Base-by-base conservation (phyloP, 83 land plant genomes). In the Picea abies region DNA sequence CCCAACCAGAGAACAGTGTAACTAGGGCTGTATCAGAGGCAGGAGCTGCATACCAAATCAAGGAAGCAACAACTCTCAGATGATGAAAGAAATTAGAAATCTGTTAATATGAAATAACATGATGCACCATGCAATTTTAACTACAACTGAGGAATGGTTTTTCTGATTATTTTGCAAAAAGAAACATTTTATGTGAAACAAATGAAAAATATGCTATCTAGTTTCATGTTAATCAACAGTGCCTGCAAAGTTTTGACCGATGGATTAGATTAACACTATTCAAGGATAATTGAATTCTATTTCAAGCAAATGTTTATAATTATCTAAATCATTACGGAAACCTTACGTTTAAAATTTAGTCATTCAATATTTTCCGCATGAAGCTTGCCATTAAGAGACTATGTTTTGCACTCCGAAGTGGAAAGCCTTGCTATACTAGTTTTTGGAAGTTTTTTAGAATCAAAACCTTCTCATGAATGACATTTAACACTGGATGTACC, bases 1-100 rank as follows among this genome's bases (percentile, higher is more conserved):
- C 99, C 99, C 99, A 97, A 20, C 98, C 98, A 76, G 93, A 89
- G 52, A 97, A 90, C 25, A 97, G 86, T 14, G 98, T 92, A 47
- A 97, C 93, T 4, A 97, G 87, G 22, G 96, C 93, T 60, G 60
- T 79, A 84, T 97, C 98, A 39, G 95, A 80, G 2, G 83, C 82
- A 68, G 98, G 96, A 80, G 99, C 99, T 97, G 95, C 87, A 90
- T 37, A 37, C 56, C 56, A 52, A 52, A 72, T 71, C 10, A 39
- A 41, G 12, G 44, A 73, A 44, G 77, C 11, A 73, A 73, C 49
- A 73, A 37, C 56, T 47, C 20, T 73, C 25, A 44, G 77, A 73
- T 41, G 11, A 32, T 19, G 3, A 41, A 71, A 71, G 7, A 73
- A 73, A 73, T 19, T 73, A 52, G 25, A 72, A 32, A 70, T 70